These are phyloP conservation scores for Phyllosticta citriasiana DNA, from an alignment of 2,329 filamentous ascomycete species.

Conservation along the genomic window DNA sequence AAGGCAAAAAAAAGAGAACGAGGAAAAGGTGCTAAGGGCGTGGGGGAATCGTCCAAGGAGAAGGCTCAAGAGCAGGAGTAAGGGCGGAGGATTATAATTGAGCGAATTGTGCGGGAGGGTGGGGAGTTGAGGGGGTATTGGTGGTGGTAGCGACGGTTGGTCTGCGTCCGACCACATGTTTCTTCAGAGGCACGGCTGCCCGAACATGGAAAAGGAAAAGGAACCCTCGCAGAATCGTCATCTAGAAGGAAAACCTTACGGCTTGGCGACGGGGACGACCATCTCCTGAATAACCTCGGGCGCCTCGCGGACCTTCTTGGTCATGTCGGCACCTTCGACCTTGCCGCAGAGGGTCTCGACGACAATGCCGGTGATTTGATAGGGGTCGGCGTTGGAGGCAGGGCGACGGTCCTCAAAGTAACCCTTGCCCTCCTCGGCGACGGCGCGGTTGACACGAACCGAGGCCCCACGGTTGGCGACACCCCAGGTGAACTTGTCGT, in stretches of 20 bases:
- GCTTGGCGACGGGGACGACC: background rate
- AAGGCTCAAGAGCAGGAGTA: background rate
- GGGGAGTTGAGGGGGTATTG: background rate
- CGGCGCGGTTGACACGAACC: slow-evolving; percentile 82
- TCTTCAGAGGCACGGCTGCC: background rate
- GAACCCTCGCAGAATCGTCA: background rate
- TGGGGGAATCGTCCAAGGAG: background rate
- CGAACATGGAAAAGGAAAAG: background rate
- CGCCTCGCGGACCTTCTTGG: slow-evolving; percentile 27
- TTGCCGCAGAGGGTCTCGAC: slow-evolving; percentile 56
- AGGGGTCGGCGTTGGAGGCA: slow-evolving; percentile 79
- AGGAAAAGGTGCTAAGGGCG: background rate
- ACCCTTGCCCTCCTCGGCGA: slow-evolving; percentile 78
- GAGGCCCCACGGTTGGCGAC: slow-evolving; percentile 93
- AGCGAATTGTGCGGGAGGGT: background rate
- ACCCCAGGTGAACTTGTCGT: slow-evolving; percentile 88
- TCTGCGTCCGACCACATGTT: background rate
- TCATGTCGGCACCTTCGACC: slow-evolving; percentile 39
- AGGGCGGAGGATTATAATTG: background rate
- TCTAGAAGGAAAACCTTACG: background rate
- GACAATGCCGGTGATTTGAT: slow-evolving; percentile 73
- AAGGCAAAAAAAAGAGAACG: background rate
- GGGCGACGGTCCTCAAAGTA: slow-evolving; percentile 69
- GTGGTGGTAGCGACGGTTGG: background rate
- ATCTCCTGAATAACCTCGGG: slow-evolving; percentile 8